A percentile compares a stretch with the other conserved stretches of the same genome.
Conservation (phyloP, 208 protist species). For the Tritrichomonas musculus region DNA sequence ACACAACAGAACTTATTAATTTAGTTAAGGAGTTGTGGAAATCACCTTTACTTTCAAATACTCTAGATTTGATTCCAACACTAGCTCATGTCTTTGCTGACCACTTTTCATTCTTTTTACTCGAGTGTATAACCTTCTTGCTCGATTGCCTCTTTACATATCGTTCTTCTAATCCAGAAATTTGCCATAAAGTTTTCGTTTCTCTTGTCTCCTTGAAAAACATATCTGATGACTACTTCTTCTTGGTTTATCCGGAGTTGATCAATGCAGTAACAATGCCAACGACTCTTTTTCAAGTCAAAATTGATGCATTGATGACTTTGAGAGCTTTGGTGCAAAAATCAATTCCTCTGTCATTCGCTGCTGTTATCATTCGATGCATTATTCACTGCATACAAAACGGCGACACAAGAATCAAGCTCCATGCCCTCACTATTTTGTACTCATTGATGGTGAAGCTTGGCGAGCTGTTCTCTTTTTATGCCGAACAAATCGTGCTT, state of each 20-base stretch:
- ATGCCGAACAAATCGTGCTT: neutral
- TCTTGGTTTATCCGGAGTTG: neutral
- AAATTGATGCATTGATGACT: neutral
- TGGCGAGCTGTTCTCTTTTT: neutral
- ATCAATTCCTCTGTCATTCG: neutral
- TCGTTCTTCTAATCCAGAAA: neutral
- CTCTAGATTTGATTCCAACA: neutral
- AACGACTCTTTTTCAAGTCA: neutral
- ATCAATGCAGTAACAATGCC: neutral
- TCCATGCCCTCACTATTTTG: neutral
- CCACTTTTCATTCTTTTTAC: neutral
- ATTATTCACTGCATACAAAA: neutral
- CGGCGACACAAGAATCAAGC: neutral
- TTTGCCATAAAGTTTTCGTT: neutral
- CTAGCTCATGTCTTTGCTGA: neutral
- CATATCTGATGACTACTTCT: neutral
- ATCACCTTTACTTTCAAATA: neutral
- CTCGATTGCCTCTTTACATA: neutral
- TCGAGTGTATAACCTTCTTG: neutral
- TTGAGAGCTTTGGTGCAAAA: neutral
- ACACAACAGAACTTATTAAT: neutral
- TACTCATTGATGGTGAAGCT: neutral
- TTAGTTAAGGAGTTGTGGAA: neutral
- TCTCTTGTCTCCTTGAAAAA: neutral
- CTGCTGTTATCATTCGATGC: neutral